Base-by-base conservation (phyloP, 768 basidiomycete species). In the Hygrophorus pudorinus region DNA sequence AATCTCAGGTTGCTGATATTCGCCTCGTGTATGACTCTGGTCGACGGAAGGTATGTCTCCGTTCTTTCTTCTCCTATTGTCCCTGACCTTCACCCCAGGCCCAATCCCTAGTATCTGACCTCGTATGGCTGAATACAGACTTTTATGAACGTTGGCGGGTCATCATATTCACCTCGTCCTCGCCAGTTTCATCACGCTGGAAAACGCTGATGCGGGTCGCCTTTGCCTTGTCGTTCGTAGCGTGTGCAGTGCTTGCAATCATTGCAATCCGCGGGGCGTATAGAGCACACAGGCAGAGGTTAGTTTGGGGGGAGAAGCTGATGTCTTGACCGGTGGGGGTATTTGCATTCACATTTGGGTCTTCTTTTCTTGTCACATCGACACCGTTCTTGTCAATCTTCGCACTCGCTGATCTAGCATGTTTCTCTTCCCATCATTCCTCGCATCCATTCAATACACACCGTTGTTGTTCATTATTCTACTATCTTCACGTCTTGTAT, bases 251-350 rank as follows among this genome's bases (percentile, higher is more conserved):
- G 70, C 61, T 81, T 11, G 61, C 71, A 18, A 81, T 72, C 72
- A 71, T 79, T 24, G 74, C 77, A 0, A 56, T 83, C 14, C 66
- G 68, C 17, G 85, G 84, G 24, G 84, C 76, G 18, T 81, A 83
- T 48, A 69, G 79, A 30, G 85, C 85, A 16, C 81, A 88, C 57
- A 70, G 79, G 52, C 77, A 85, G 53, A 66, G 82, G 33, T 72
- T 85, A 16, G 75, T 88, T 11, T 88, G 84, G 83, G 85, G 85
- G 41, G 83, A 84, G 54, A 73, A 78, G 41, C 66, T 88, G 45
- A 81, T 86, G 72, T 82, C 78, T 36, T 87, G 59, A 69, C n/a
- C n/a, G n/a, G n/a, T n/a, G n/a, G n/a, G n/a, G n/a, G n/a, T n/a
- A n/a, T n/a, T n/a, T n/a, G n/a, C n/a, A n/a, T n/a, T n/a, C n/a